Evolutionary conservation across 2,329 filamentous ascomycete genomes (phyloP), one percentile per base, ranked within the genome.

Genomic region (Fusarium verrucosum): DNA sequence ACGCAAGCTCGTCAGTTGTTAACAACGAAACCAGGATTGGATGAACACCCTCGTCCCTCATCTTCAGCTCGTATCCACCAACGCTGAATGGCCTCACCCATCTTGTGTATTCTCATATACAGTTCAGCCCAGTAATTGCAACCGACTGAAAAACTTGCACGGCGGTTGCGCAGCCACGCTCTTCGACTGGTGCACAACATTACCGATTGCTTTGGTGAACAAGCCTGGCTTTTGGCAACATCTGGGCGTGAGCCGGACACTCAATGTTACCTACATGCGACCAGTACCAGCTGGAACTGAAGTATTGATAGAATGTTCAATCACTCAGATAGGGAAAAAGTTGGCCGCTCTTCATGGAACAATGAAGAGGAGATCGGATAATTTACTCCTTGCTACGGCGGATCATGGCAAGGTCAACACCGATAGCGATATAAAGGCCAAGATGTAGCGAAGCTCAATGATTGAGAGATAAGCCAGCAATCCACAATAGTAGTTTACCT

Each of bases 201-300:
- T 86, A 17, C 80, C 86, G 5, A 75, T 92, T 13, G 75, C 82
- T 10, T 80, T 88, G 33, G 74, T 89, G 47, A 82, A 83, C 40
- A 78, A 78, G 20, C 85, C 84, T 0, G 89, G 87, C 7, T 86
- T 83, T 73, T 91, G 89, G 84, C 77, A 81, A 53, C 78, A 77
- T 35, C 80, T 88, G 22, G 89, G 89, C 33, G 88, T 92, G 23
- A 87, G 81, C 71, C 83, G 89, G 56, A 88, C 85, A 23, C 79
- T 92, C 50, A 87, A 83, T 69, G 82, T 89, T 37, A 90, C 87
- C 0, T 92, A 90, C 73, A 76, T 92, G 58, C 82, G 87, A 1
- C 89, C 89, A 2, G 81, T 84, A 4, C 83, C 84, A 2, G 71
- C 74, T 13, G 87, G 84, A 10, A 77, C 76, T 2, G 78, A 80